These are phyloP conservation scores for Jamesozyma jinghongensis DNA, from an alignment of 805 yeast genomes.

Conservation along the genomic window DNA sequence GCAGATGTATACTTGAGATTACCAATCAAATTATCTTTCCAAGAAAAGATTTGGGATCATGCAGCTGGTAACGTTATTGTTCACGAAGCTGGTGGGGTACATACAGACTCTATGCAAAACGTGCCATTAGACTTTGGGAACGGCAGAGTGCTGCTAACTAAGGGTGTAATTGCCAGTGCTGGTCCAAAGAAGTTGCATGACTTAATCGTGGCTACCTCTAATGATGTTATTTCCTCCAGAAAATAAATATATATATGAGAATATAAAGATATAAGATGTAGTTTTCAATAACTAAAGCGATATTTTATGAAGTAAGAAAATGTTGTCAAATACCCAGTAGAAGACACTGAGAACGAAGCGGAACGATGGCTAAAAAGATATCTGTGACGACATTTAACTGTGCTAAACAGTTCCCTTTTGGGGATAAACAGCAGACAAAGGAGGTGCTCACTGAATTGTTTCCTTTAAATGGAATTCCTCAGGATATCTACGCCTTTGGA, in stretches of 20 bases:
- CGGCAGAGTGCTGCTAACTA: slow-evolving; percentile 71
- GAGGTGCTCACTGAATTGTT: slow-evolving; percentile 27
- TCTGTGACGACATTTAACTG: slow-evolving; percentile 44
- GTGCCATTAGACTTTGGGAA: slow-evolving; percentile 66
- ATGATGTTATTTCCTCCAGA: slow-evolving; percentile 18
- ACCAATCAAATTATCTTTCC: slow-evolving; percentile 65
- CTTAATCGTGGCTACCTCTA: slow-evolving; percentile 18
- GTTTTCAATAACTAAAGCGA: no score
- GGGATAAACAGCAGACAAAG: slow-evolving; percentile 27
- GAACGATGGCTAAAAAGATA: slow-evolving; percentile 6
- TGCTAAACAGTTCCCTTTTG: slow-evolving; percentile 38
- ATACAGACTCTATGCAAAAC: slow-evolving; percentile 71
- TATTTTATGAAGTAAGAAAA: no score
- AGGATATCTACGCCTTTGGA: slow-evolving; percentile 47
- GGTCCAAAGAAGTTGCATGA: slow-evolving; percentile 25
- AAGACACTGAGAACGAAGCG: no score
- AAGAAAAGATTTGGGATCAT: slow-evolving; percentile 98
- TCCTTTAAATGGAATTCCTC: slow-evolving; percentile 22
- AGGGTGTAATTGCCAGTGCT: slow-evolving; percentile 87
- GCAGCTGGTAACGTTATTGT: slow-evolving; percentile 90
- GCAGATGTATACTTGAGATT: slow-evolving; percentile 88
- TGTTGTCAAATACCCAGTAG: no score
- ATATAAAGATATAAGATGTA: no score
- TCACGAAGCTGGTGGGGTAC: slow-evolving; percentile 84
- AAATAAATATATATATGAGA: slow-evolving; percentile 5